Evolutionary conservation across 1,139 yeast species (phyloP).

Genomic region (Pneumocystis jirovecii): DNA sequence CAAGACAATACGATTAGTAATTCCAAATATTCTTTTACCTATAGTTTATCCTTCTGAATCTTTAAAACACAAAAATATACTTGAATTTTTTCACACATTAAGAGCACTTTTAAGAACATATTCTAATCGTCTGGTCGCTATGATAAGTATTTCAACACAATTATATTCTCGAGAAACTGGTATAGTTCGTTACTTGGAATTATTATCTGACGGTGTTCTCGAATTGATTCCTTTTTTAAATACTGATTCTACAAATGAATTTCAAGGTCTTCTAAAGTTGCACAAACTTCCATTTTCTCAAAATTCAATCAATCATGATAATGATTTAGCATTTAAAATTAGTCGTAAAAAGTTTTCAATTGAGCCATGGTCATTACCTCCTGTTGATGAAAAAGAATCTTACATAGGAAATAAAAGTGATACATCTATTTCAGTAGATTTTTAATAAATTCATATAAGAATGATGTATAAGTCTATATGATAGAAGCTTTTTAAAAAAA

Average conservation of each 20-base stretch:
- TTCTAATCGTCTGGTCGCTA: conserved; percentile 34
- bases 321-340: conserved; percentile 10
- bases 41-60: conserved; percentile 48
- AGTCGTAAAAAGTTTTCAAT: conserved; percentile 8
- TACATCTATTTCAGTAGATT: neutral
- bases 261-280: conserved; percentile 11
- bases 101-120: conserved; percentile 40
- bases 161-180: conserved; percentile 42
- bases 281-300: conserved; percentile 8
- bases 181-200: conserved; percentile 41
- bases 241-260: conserved; percentile 5
- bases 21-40: conserved; percentile 73
- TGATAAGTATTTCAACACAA: conserved; percentile 49
- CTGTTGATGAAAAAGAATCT: conserved; percentile 7
- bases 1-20: conserved; percentile 42
- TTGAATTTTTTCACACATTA: conserved; percentile 51
- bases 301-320: neutral
- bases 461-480: neutral
- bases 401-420: neutral
- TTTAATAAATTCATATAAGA: neutral
- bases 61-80: conserved; percentile 34
- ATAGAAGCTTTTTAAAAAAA: neutral
- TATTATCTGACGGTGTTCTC: conserved; percentile 50
- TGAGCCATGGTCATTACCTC: conserved; percentile 11
- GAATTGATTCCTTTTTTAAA: conserved; percentile 60